These are phyloP conservation scores for Ophiognomonia clavigignenti-juglandacearum DNA, from an alignment of 2,329 filamentous ascomycete species.

Conservation along the genomic window DNA sequence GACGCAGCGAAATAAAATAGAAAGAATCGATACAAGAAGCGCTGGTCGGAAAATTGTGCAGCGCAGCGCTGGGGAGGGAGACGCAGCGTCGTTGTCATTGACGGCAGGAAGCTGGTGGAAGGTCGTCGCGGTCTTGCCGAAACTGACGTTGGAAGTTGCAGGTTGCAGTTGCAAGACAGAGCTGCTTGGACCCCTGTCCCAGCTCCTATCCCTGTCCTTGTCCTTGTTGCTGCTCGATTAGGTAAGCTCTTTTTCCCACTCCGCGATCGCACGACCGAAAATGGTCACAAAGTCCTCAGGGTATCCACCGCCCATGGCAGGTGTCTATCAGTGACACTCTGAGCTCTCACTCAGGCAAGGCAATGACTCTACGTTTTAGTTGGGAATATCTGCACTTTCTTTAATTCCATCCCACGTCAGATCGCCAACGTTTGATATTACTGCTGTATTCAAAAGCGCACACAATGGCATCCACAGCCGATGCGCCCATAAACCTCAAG, in stretches of 20 bases:
- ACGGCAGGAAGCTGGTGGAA: neutral
- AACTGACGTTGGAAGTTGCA: neutral
- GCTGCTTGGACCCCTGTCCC: neutral
- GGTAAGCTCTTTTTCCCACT: no score
- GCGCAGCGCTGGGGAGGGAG: slow-evolving; percentile 6
- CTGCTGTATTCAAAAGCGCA: no score
- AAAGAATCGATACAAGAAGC: slow-evolving; percentile 17
- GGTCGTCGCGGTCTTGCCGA: neutral
- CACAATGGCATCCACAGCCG: slow-evolving; percentile 4
- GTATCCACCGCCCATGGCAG: no score
- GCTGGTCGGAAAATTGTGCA: slow-evolving; percentile 3
- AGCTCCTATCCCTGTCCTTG: neutral
- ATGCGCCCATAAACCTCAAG: slow-evolving; percentile 7
- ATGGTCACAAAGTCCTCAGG: no score
- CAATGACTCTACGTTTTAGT: no score
- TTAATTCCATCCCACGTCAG: no score
- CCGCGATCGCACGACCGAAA: no score
- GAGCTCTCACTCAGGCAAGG: no score
- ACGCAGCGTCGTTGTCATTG: neutral
- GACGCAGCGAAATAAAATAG: slow-evolving; percentile 4
- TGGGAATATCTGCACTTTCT: no score
- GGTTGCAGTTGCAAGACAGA: neutral
- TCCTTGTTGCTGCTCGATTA: neutral
- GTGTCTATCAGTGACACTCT: no score
- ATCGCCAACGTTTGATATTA: no score